Conservation (phyloP, 75 land plant species). For the Larix kaempferi region DNA sequence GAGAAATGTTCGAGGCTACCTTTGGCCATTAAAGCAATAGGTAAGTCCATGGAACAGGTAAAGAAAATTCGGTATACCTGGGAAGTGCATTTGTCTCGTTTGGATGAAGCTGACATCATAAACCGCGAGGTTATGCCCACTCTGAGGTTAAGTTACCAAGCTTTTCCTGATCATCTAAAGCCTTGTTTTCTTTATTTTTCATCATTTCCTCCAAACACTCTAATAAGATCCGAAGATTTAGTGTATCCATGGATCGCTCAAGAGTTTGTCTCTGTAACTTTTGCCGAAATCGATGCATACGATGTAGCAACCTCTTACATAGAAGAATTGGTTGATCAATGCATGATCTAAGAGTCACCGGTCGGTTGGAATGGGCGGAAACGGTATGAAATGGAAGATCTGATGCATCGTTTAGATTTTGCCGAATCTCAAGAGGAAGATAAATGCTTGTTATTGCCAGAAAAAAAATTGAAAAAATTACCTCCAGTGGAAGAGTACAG, state of each 20-base stretch:
- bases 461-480: neutral
- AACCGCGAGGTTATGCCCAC: neutral
- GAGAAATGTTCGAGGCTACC: neutral
- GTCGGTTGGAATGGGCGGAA: neutral
- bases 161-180: neutral
- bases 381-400: neutral
- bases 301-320: neutral
- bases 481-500: neutral
- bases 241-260: neutral
- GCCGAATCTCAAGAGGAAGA: neutral
- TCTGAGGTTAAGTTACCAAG: constrained; percentile 1
- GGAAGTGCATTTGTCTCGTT: neutral
- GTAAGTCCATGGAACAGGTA: neutral
- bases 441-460: neutral
- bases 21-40: neutral
- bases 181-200: constrained; percentile 1
- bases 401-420: neutral
- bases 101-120: neutral
- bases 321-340: neutral
- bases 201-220: neutral
- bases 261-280: too few species aligned
- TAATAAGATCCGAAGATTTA: neutral
- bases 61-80: neutral
- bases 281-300: neutral
- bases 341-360: too few species aligned